Base-by-base conservation (phyloP, 768 basidiomycete species). In the Boletus rubropictus region DNA sequence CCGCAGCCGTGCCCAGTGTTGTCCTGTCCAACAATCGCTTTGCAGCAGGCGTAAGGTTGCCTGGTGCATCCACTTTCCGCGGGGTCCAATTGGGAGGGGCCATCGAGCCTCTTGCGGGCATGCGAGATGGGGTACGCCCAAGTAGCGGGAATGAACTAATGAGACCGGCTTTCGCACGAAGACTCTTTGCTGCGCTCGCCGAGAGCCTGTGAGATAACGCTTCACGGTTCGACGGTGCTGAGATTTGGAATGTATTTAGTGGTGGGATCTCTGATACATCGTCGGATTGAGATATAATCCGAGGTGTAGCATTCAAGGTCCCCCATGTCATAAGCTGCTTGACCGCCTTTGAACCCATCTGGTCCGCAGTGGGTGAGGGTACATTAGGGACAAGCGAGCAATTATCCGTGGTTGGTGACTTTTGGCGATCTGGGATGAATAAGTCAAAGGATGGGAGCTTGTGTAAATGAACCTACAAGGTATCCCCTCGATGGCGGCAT, bases 261-360 rank as follows among this genome's bases (percentile, higher is more conserved):
- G 72, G 66, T 7, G 39, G 69, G 53, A 55, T 58, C 69, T 76
- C 75, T 3, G 69, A 63, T 4, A 75, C 69, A 54, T 86, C 78
- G 29, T 82, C 77, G 9, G 75, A 69, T 56, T 77, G 72, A 10
- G 82, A 81, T 53, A 98, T 77, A 5, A 96, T 77, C 44, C 95
- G 84, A 3, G 96, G 96, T 8, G 96, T 98, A 14, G 89, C 85
- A 53, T 84, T 81, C 20, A 98, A 74, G 11, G 91, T 93, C 2
- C 96, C 96, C 92, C 91, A 94, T 11, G 96, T 99, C 86, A 98
- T 92, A 14, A 99, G 78, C 55, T 97, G 85, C 59, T 92, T 91
- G 42, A 98, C 76, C 1, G 89, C 87, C 5, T 75, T 71, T 2
- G 92, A 80, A 1, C 89, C 89, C 38, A 97, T 77, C 58, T 89